These are phyloP conservation scores for Yamadazyma pseudoaaseri DNA, from an alignment of 1,139 yeast genomes.

Conservation along the genomic window DNA sequence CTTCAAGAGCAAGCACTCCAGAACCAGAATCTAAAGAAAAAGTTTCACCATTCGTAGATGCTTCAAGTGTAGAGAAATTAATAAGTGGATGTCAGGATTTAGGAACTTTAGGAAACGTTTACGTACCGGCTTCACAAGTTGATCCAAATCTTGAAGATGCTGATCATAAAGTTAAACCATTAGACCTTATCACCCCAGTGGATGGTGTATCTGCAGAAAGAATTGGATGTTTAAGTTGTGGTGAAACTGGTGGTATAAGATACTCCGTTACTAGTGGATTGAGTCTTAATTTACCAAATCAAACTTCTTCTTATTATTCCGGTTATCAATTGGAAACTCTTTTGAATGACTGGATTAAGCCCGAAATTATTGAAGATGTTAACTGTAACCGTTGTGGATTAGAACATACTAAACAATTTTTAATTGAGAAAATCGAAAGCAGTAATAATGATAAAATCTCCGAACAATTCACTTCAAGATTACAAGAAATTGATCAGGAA, in stretches of 20 bases:
- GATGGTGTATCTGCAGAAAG: constrained; percentile 87
- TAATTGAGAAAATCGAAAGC: constrained; percentile 39
- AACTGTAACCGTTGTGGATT: constrained; percentile 91
- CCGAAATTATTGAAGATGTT: constrained; percentile 87
- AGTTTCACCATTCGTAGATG: constrained; percentile 21
- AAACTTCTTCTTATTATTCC: constrained; percentile 31
- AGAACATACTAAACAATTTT: constrained; percentile 53
- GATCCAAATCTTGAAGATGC: constrained; percentile 57
- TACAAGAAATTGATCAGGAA: constrained; percentile 56
- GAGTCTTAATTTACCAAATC: constrained; percentile 61
- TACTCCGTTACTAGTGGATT: constrained; percentile 80
- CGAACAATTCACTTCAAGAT: constrained; percentile 48
- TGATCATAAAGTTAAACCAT: constrained; percentile 46
- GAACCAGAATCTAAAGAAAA: constrained; percentile 19
- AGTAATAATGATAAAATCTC: constrained; percentile 38
- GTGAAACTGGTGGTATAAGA: constrained; percentile 90
- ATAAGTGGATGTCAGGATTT: constrained; percentile 50
- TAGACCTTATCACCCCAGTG: constrained; percentile 75
- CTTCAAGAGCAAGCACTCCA: constrained; percentile 14
- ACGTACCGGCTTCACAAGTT: constrained; percentile 69
- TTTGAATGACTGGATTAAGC: constrained; percentile 69
- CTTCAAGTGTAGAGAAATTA: constrained; percentile 20
- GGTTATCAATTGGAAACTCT: constrained; percentile 54
- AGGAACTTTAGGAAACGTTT: constrained; percentile 60
- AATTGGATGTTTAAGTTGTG: constrained; percentile 85